Conservation (phyloP, 345 rosid species). For the Psidium friedrichsthalianum region DNA sequence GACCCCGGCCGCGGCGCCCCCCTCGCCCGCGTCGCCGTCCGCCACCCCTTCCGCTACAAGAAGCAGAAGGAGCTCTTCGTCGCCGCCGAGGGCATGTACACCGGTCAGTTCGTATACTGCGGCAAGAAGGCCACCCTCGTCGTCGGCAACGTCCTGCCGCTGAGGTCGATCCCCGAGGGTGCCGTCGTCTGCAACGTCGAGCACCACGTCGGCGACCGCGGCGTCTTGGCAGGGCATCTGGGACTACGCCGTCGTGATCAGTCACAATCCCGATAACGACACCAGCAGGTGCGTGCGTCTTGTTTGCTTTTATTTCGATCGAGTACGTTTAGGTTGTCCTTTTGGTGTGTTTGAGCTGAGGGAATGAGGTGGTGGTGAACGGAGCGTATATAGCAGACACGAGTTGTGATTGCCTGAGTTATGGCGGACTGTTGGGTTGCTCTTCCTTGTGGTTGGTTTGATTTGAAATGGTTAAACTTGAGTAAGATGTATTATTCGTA, state of each 20-base stretch:
- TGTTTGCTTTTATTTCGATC: background rate
- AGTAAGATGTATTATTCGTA: background rate
- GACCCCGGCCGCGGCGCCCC: conserved; percentile 49
- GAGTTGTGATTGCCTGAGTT: background rate
- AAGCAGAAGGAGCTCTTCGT: conserved; percentile 45
- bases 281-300: conserved; percentile 20
- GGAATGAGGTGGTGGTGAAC: background rate
- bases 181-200: conserved; percentile 42
- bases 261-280: conserved; percentile 43
- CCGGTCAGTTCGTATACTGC: conserved; percentile 51
- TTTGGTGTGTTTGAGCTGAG: background rate
- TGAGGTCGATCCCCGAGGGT: conserved; percentile 41
- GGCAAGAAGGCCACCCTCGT: conserved; percentile 49
- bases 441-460: background rate
- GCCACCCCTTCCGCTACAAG: conserved; percentile 40
- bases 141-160: conserved; percentile 47
- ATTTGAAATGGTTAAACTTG: background rate
- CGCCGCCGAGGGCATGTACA: conserved; percentile 45
- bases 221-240: conserved; percentile 28
- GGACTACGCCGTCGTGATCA: conserved; percentile 38
- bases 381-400: background rate
- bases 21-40: conserved; percentile 27
- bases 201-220: conserved; percentile 43
- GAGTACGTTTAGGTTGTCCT: background rate
- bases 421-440: background rate